phyloP scores from a whole-genome alignment of 495 filamentous ascomycete genomes.

The Pseudotulostoma volvatum region DNA sequence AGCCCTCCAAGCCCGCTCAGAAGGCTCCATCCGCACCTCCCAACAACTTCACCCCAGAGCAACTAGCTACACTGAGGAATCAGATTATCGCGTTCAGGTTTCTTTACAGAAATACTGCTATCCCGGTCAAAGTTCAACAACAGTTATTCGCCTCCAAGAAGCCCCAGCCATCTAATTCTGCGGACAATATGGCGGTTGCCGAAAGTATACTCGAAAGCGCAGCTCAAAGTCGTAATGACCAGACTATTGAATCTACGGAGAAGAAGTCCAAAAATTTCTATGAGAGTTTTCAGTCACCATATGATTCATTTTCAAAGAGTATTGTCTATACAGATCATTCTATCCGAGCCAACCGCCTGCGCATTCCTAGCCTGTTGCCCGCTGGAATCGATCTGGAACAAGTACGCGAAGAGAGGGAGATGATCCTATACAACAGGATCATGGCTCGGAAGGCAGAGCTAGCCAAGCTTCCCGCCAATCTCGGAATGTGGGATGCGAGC shows the following conservation, averaged over 20 bases:
- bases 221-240: slow-evolving; percentile 18
- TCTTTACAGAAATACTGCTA: slow-evolving; percentile 61
- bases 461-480: slow-evolving; percentile 62
- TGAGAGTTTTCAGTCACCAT: slow-evolving; percentile 52
- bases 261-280: slow-evolving; percentile 30
- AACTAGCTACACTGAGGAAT: slow-evolving; percentile 50
- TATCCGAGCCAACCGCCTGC: slow-evolving; percentile 49
- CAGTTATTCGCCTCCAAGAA: slow-evolving; percentile 59
- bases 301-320: slow-evolving; percentile 34
- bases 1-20: slow-evolving; percentile 12
- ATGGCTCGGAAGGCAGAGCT: slow-evolving; percentile 66
- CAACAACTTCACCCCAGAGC: slow-evolving; percentile 48
- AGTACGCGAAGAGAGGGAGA: slow-evolving; percentile 68
- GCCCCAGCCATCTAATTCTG: slow-evolving; percentile 38
- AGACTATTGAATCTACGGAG: slow-evolving; percentile 19
- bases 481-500: slow-evolving; percentile 66
- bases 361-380: slow-evolving; percentile 77
- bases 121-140: slow-evolving; percentile 57
- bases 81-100: slow-evolving; percentile 75
- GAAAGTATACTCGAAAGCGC: slow-evolving; percentile 36
- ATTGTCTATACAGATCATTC: slow-evolving; percentile 72
- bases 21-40: slow-evolving; percentile 25
- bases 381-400: slow-evolving; percentile 65
- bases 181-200: slow-evolving; percentile 39
- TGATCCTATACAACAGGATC: slow-evolving; percentile 79